These are phyloP conservation scores for Pestalotiopsis sp. DNA, from an alignment of 2,329 filamentous ascomycete genomes.

Conservation along the genomic window DNA sequence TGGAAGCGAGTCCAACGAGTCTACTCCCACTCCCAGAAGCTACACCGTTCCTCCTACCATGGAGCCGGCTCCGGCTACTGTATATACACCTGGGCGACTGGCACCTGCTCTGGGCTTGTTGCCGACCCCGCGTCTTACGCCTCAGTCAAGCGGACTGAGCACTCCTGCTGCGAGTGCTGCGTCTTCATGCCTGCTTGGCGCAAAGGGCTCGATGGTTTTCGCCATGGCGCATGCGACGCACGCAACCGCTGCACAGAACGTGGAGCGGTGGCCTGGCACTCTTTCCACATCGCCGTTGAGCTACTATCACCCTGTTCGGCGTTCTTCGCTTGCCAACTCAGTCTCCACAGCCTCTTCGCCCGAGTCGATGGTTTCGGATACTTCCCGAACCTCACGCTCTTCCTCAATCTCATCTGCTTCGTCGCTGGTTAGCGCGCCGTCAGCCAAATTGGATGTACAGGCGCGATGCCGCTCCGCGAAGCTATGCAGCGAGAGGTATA, in stretches of 20 bases:
- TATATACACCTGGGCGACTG: conserved; percentile 45
- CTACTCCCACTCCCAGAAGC: conserved; percentile 41
- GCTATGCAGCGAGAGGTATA: conserved; percentile 56
- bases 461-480: conserved; percentile 65
- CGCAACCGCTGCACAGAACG: conserved; percentile 44
- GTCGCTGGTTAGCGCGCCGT: conserved; percentile 60
- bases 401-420: conserved; percentile 66
- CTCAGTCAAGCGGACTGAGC: conserved; percentile 54
- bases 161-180: conserved; percentile 62
- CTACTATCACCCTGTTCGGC: conserved; percentile 47
- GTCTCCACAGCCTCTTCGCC: conserved; percentile 64
- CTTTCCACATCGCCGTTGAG: conserved; percentile 53
- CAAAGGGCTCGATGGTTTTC: conserved; percentile 57
- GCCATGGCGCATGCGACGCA: conserved; percentile 58
- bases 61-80: conserved; percentile 47
- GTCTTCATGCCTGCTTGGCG: conserved; percentile 48
- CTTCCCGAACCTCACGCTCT: conserved; percentile 61
- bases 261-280: conserved; percentile 53
- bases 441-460: conserved; percentile 57
- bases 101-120: conserved; percentile 56
- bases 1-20: conserved; percentile 38
- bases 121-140: conserved; percentile 60
- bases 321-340: conserved; percentile 64
- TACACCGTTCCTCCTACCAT: conserved; percentile 44
- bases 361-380: conserved; percentile 67